Evolutionary conservation across 1,284 basidiomycete species (phyloP).

Genomic region (Marasmius tenuissimus): DNA sequence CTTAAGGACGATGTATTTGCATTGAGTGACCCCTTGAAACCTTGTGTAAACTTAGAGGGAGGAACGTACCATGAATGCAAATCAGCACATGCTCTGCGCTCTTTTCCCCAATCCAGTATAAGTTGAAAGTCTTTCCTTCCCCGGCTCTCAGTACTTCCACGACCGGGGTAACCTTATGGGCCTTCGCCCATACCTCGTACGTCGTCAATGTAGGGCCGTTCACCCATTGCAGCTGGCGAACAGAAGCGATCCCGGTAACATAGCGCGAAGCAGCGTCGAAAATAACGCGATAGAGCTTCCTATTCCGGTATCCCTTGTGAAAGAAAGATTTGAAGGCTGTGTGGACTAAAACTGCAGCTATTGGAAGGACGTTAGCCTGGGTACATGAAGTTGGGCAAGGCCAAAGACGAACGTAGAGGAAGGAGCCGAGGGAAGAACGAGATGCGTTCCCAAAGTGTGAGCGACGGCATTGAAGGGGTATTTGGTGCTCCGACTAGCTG

Average conservation of each 20-base stretch:
- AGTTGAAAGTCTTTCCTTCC: neutral
- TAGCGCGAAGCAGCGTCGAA: neutral
- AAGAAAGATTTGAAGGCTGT: neutral
- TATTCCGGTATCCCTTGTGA: neutral
- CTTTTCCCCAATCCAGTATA: constrained; percentile 6
- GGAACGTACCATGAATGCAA: constrained; percentile 5
- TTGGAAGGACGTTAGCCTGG: neutral
- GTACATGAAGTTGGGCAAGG: neutral
- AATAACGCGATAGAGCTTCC: neutral
- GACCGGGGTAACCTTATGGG: neutral
- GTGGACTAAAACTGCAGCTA: neutral
- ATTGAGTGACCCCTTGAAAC: neutral
- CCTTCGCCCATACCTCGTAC: constrained; percentile 4
- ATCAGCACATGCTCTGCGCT: constrained; percentile 2
- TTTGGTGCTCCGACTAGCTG: neutral
- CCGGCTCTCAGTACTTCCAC: neutral
- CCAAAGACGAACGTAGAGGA: neutral
- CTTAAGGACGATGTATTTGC: neutral
- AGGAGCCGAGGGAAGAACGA: neutral
- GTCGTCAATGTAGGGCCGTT: neutral
- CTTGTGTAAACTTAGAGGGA: neutral
- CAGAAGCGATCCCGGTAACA: neutral
- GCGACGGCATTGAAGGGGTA: neutral
- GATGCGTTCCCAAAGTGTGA: neutral
- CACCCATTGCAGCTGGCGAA: neutral